phyloP scores from a whole-genome alignment of 2,329 filamentous ascomycete genomes.

The Pleomassaria siparia region DNA sequence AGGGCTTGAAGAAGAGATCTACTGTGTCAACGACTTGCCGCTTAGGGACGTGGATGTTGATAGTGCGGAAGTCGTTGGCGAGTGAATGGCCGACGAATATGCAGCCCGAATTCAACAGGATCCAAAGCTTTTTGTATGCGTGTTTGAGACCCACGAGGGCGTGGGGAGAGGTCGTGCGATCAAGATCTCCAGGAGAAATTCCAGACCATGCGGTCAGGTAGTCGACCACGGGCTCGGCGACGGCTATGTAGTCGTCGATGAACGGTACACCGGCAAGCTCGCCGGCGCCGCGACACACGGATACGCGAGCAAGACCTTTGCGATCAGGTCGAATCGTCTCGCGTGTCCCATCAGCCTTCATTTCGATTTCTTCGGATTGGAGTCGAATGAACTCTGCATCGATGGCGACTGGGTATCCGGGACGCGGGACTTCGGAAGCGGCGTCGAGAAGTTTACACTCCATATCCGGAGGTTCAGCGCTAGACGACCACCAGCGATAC shows the following conservation, averaged over 20 bases:
- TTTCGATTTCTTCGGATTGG: conserved; percentile 90
- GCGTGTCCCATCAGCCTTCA: conserved; percentile 89
- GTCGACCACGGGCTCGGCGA: conserved; percentile 88
- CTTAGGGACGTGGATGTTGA: conserved; percentile 94
- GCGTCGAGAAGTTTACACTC: conserved; percentile 63
- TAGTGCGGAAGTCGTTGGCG: conserved; percentile 93
- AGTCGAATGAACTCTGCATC: conserved; percentile 96
- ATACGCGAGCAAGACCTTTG: conserved; percentile 89
- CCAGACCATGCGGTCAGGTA: conserved; percentile 94
- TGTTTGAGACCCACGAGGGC: conserved; percentile 85
- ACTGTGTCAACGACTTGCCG: conserved; percentile 92
- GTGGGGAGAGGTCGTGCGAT: conserved; percentile 74
- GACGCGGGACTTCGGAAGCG: conserved; percentile 65
- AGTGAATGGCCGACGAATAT: conserved; percentile 92
- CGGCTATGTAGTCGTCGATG: conserved; percentile 95
- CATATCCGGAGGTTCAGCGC: conserved; percentile 46
- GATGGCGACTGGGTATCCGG: conserved; percentile 78
- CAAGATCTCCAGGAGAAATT: conserved; percentile 82
- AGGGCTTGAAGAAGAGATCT: conserved; percentile 82
- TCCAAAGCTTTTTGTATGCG: conserved; percentile 97
- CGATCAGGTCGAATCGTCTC: conserved; percentile 90
- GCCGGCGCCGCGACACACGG: conserved; percentile 80
- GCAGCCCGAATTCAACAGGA: conserved; percentile 90
- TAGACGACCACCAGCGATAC: conserved; percentile 68
- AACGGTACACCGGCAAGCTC: conserved; percentile 80